Base-by-base conservation (phyloP, 257 asterid species). In the Marsdenia floribunda region DNA sequence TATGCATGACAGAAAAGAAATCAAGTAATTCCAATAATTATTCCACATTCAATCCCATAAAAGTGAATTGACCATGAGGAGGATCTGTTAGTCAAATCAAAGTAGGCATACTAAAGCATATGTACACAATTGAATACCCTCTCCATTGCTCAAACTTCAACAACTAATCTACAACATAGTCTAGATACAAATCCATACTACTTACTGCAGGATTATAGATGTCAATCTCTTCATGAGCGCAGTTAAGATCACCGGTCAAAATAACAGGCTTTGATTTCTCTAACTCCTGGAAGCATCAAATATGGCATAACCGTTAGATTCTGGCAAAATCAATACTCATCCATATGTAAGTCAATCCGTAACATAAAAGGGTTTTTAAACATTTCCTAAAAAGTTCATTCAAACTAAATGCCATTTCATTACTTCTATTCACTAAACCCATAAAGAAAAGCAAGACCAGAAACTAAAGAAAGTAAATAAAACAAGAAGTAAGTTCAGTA, bases 141-240 rank as follows among this genome's bases (percentile, higher is more conserved):
- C 13, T 19, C 3, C 61, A n/a, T 49, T 33, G 67, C 22, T 38
- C 52, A 52, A n/a, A 38, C 16, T 60, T 65, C 1, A 16, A 53
- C 29, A 10, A 26, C 19, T 38, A 55, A 21, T 2, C 7, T 7
- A 67, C 52, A 18, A 68, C 9, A 3, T 14, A 57, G 14, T 15
- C 12, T 8, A 50, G 55, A 57, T 7, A 6, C 9, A 44, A 1
- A 59, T 55, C 49, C 8, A 69, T 63, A 73, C 63, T 80, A 85
- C 97, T 83, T 83, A 92, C 99, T 0, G 96, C 89, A 66, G 99
- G 99, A 83, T 95, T 80, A 73, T 55, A 85, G 72, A 95, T 92
- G 79, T 95, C 99, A 22, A 95, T 95, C 87, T 95, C 98, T 80
- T 95, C 90, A 76, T 90, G 96, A 75, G 98, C 97, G 65, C 99